These are phyloP conservation scores for Naegleria fowleri DNA, from an alignment of 208 protist species.

Conservation along the genomic window DNA sequence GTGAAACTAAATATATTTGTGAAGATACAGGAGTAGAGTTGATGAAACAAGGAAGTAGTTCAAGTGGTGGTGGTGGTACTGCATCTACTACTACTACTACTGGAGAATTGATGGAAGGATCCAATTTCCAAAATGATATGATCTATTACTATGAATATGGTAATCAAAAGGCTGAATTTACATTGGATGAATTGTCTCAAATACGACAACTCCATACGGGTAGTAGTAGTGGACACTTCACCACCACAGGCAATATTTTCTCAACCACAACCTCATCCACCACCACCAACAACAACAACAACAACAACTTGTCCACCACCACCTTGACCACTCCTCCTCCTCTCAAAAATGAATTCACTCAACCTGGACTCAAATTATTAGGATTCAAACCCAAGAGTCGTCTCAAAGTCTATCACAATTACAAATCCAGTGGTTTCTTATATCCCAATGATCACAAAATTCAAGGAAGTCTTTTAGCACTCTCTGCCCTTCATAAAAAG, in stretches of 20 bases:
- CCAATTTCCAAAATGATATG: constrained; percentile 14
- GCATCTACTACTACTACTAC: too few relatives aligned
- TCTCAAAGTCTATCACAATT: constrained; percentile 52
- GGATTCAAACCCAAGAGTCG: constrained; percentile 59
- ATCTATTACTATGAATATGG: neutral
- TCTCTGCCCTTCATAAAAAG: constrained; percentile 57
- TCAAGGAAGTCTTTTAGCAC: constrained; percentile 52
- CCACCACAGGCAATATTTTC: too few relatives aligned
- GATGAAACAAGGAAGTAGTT: neutral
- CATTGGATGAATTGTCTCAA: constrained; percentile 26
- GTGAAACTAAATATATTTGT: constrained; percentile 45
- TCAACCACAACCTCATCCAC: too few relatives aligned
- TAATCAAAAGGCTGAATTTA: neutral
- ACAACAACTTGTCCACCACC: too few relatives aligned
- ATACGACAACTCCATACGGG: neutral
- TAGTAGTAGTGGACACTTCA: too few relatives aligned
- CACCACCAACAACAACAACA: too few relatives aligned
- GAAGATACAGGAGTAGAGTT: constrained; percentile 26
- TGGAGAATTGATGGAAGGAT: too few relatives aligned
- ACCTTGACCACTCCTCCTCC: too few relatives aligned
- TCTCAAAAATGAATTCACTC: neutral
- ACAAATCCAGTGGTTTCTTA: constrained; percentile 52
- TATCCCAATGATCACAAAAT: constrained; percentile 54
- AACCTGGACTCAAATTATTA: constrained; percentile 59
- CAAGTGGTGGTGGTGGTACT: too few relatives aligned